Evolutionary conservation across 2,329 filamentous ascomycete species (phyloP).

Genomic region (Ambrosiella beaveri): DNA sequence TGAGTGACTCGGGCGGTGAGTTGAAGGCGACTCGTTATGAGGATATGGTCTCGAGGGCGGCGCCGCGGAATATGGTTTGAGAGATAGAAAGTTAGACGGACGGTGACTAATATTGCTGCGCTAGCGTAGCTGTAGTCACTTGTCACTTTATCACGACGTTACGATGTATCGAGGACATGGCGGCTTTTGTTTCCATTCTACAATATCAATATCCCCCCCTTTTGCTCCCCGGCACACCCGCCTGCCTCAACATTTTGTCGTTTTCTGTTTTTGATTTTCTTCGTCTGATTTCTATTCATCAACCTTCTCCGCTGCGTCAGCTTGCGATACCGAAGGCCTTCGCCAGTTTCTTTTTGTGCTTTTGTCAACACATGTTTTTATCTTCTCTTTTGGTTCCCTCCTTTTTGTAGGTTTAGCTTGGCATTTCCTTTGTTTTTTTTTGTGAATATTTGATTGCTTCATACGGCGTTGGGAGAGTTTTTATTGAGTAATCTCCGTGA

Average conservation of each 20-base stretch:
- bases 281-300: not conserved
- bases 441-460: not conserved
- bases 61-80: conserved; percentile 29
- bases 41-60: conserved; percentile 36
- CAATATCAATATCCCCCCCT: not conserved
- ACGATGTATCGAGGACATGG: conserved; percentile 8
- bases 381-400: not conserved
- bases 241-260: not conserved
- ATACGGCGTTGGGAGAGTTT: not conserved
- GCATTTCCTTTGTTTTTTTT: not conserved
- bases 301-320: not conserved
- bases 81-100: not conserved
- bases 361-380: not conserved
- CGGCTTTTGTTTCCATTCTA: not conserved
- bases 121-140: not conserved
- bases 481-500: not conserved
- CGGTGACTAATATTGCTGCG: not conserved
- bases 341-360: not conserved
- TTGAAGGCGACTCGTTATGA: conserved; percentile 37
- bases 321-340: not conserved
- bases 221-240: not conserved
- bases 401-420: not conserved
- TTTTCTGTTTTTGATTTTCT: conserved; percentile 1
- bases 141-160: conserved; percentile 9
- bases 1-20: conserved; percentile 19